A percentile compares a stretch with the other conserved stretches of the same genome.
These are phyloP conservation scores for Amaranthus hypochondriacus DNA, from an alignment of 148 eudicot genomes.

Conservation along the genomic window DNA sequence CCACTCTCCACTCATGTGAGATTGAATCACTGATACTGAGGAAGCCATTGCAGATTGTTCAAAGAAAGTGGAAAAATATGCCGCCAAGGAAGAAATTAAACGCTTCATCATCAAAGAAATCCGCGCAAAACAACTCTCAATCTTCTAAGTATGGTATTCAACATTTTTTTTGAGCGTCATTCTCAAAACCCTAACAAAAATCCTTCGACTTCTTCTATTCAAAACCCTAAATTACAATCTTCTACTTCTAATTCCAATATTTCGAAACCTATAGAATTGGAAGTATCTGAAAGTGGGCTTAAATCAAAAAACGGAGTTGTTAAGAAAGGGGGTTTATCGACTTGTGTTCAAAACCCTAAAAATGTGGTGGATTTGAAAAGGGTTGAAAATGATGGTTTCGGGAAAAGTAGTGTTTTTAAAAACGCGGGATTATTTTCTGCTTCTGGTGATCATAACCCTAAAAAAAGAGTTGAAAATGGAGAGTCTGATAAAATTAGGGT, in stretches of 20 bases:
- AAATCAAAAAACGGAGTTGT: background rate
- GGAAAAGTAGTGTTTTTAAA: constrained; percentile 13
- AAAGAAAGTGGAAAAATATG: constrained; percentile 29
- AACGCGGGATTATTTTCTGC: constrained; percentile 1
- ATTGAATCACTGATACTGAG: no score
- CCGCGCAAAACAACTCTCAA: constrained; percentile 47
- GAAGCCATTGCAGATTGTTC: no score
- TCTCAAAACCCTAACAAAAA: constrained; percentile 30
- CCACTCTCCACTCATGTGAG: background rate
- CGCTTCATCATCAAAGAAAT: constrained; percentile 50
- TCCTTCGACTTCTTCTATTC: constrained; percentile 12
- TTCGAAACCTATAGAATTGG: background rate
- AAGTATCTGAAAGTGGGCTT: background rate
- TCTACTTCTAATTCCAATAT: background rate
- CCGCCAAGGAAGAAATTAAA: constrained; percentile 59
- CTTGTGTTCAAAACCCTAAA: background rate
- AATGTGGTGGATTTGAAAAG: constrained; percentile 5
- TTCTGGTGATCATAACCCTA: constrained; percentile 16
- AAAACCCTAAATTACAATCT: constrained; percentile 5
- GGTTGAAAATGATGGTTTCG: constrained; percentile 10
- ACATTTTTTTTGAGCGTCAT: constrained; percentile 85
- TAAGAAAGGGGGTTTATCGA: background rate
- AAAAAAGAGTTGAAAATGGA: constrained; percentile 7
- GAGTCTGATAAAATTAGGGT: constrained; percentile 15
- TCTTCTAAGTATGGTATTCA: constrained; percentile 81